A percentile compares a stretch with the other conserved stretches of the same genome.
Conservation (phyloP, 331 rosid species). For the Stylosanthes scabra region DNA sequence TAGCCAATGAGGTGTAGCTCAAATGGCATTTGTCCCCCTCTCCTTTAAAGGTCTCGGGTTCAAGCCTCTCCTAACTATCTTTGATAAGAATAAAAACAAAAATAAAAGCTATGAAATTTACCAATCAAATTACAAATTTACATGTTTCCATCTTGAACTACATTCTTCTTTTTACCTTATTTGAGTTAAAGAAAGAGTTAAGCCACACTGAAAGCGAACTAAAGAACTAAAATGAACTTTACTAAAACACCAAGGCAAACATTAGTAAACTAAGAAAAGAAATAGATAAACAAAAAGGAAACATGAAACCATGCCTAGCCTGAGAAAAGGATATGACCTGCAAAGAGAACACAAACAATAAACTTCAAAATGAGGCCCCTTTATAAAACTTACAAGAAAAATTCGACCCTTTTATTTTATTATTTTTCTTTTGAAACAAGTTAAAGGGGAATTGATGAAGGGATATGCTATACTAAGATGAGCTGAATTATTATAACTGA, state of each 20-base stretch:
- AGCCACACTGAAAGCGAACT: neutral
- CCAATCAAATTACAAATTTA: neutral
- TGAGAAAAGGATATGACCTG: constrained; percentile 97
- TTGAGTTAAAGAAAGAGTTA: too few species aligned
- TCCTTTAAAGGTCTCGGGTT: too few species aligned
- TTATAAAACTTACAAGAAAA: neutral
- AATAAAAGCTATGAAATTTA: neutral
- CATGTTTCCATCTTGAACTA: constrained; percentile 21
- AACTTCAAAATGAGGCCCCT: constrained; percentile 21
- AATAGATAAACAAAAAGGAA: neutral
- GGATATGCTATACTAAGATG: neutral
- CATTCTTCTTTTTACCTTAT: too few species aligned
- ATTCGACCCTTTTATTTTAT: neutral
- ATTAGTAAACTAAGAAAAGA: neutral
- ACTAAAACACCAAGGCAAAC: neutral
- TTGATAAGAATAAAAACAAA: too few species aligned
- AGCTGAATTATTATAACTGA: neutral
- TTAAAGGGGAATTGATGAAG: neutral
- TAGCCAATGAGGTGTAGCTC: too few species aligned
- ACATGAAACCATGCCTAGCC: constrained; percentile 32
- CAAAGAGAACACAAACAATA: constrained; percentile 39
- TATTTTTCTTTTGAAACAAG: neutral
- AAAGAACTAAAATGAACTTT: neutral
- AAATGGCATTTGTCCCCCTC: too few species aligned
- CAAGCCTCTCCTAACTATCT: too few species aligned